Conservation (phyloP, 192 early-diverging fungal genomes). For the Nowakowskiella sp. region DNA sequence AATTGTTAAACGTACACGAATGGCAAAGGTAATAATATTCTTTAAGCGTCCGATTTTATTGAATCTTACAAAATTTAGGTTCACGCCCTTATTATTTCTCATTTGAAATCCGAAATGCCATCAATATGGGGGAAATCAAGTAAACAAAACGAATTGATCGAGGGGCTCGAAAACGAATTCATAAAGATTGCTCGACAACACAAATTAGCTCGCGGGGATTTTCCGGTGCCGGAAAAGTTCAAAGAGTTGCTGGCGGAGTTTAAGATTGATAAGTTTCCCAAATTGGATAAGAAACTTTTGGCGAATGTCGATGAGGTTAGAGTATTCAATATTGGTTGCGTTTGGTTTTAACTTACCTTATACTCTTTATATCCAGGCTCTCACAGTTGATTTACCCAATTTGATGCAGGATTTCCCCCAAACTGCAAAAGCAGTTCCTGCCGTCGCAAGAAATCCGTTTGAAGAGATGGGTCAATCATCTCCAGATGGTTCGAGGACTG, state of each 20-base stretch:
- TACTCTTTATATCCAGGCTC: too few species aligned
- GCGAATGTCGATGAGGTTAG: slow-evolving; percentile 49
- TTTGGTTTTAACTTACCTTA: slow-evolving; percentile 2
- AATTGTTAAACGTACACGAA: slow-evolving; percentile 75
- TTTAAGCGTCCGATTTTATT: slow-evolving; percentile 7
- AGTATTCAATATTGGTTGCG: background rate
- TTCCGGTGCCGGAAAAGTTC: slow-evolving; percentile 71
- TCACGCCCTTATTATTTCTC: slow-evolving; percentile 76
- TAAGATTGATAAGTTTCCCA: slow-evolving; percentile 76
- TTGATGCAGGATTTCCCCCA: slow-evolving; percentile 70
- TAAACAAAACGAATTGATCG: slow-evolving; percentile 64
- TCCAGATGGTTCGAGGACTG: background rate
- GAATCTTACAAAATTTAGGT: slow-evolving; percentile 33
- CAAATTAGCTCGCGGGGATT: slow-evolving; percentile 71
- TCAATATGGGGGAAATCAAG: slow-evolving; percentile 70
- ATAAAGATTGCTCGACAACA: slow-evolving; percentile 60
- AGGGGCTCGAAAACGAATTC: slow-evolving; percentile 68
- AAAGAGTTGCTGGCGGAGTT: slow-evolving; percentile 57
- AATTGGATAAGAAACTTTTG: slow-evolving; percentile 62
- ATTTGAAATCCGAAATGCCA: slow-evolving; percentile 77
- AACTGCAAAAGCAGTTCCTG: slow-evolving; percentile 24
- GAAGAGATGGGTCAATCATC: slow-evolving; percentile 26
- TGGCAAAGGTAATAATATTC: slow-evolving; percentile 44
- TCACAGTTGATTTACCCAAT: slow-evolving; percentile 62
- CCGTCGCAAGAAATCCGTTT: slow-evolving; percentile 53